Evolutionary conservation across 306 rosid species (phyloP).

Genomic region (Lathyrus sativus): DNA sequence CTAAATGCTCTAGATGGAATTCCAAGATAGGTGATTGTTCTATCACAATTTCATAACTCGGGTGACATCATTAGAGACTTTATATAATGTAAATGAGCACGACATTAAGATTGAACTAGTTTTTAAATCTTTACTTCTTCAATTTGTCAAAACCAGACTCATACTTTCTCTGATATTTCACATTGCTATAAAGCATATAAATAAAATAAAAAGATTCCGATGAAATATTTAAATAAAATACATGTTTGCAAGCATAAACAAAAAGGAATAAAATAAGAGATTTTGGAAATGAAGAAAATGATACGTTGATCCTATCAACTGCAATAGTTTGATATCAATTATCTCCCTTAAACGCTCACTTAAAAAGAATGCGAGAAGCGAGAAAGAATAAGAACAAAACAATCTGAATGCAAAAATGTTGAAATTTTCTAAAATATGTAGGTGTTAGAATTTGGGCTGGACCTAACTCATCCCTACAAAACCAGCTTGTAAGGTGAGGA

Average conservation of each 20-base stretch:
- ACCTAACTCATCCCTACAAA: too few relatives aligned
- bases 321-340: neutral
- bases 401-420: neutral
- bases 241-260: neutral
- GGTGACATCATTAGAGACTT: neutral
- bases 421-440: neutral
- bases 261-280: neutral
- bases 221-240: neutral
- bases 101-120: neutral
- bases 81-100: neutral
- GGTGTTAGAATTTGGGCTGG: too few relatives aligned
- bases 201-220: neutral
- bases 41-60: neutral
- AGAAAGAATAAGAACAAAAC: neutral
- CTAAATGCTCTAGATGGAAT: too few relatives aligned
- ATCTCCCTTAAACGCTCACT: constrained; percentile 2
- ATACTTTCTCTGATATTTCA: neutral
- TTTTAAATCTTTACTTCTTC: neutral
- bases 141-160: neutral
- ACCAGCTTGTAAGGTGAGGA: too few relatives aligned
- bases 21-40: constrained; percentile 1
- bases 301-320: neutral
- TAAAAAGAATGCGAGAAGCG: neutral
- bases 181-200: neutral
- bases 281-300: constrained; percentile 5